Conservation (phyloP, 345 rosid genomes). For the Draba incana region DNA sequence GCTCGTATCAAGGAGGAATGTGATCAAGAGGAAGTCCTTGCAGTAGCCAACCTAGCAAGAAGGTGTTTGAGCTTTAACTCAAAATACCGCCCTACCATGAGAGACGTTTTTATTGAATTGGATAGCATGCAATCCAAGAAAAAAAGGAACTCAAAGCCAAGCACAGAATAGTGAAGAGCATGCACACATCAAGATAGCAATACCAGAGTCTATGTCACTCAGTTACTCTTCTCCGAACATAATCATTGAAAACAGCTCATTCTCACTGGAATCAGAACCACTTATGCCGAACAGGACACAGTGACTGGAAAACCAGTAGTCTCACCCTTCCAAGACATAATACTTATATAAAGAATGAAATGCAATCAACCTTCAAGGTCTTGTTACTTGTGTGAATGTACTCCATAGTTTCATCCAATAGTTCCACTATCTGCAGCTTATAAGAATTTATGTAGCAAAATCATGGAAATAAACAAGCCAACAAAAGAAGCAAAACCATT, state of each 20-base stretch:
- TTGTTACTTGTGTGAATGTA: background rate
- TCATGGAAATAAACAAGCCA: background rate
- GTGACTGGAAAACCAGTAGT: too few relatives aligned
- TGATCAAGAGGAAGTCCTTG: conserved; percentile 33
- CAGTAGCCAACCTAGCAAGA: conserved; percentile 44
- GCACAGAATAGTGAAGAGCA: conserved; percentile 16
- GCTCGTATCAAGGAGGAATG: conserved; percentile 20
- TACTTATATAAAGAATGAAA: too few relatives aligned
- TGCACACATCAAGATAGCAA: background rate
- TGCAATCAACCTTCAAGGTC: too few relatives aligned
- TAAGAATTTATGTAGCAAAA: background rate
- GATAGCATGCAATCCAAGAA: conserved; percentile 29
- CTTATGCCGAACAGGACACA: conserved; percentile 22
- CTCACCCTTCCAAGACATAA: too few relatives aligned
- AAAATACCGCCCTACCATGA: conserved; percentile 50
- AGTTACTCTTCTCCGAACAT: conserved; percentile 20
- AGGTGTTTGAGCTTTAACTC: conserved; percentile 46
- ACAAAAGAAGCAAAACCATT: background rate
- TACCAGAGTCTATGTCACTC: conserved; percentile 12
- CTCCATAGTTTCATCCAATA: conserved; percentile 1
- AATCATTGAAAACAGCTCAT: conserved; percentile 19
- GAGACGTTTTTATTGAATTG: conserved; percentile 36
- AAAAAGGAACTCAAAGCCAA: conserved; percentile 25
- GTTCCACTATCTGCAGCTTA: background rate
- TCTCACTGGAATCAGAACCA: conserved; percentile 21